Evolutionary conservation across 345 rosid species (phyloP), one percentile per base, ranked within the genome.

Genomic region (Anacardium occidentale): DNA sequence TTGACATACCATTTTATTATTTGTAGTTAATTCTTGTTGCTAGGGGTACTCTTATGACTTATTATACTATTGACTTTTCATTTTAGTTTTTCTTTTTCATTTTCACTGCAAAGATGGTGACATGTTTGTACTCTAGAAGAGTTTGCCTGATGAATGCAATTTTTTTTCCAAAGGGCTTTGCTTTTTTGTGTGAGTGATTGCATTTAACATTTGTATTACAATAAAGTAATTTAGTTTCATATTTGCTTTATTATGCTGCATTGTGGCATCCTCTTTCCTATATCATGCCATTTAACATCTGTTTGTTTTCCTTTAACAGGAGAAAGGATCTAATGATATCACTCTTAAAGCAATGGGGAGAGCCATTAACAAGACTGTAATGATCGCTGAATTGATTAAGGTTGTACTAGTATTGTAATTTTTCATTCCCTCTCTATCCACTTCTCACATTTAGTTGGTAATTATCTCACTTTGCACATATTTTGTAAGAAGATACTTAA

Each of bases 361-460:
- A 74, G 83, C 80, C 29, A 80, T 80, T 56, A 80, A 66, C 75
- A 80, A 80, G 75, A 74, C 83, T 54, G 78, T 80, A 29, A 80
- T 80, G 83, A 76, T 80, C 25, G 74, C 80, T 25, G 83, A 80
- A 71, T 70, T 80, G 70, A 73, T 80, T 40, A 76, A 80, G 83
- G 83, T 73, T 7, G 62, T 22, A 0, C 20, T 24, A 20, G 11
- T 47, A 7, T 18, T 37, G 56, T 24, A 22, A 66, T 66, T 15
- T 20, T 6, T 13, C 47, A 29, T 51, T 21, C 56, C 42, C 45
- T 37, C 40, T 51, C 70, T 48, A 37, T 14, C 0, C 14, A 5
- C 18, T 10, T 66, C 10, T 26, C 58, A 10, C 2, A 40, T 65
- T 14, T 50, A 25, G 21, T 65, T 47, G 25, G 40, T 4, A 11